These are phyloP conservation scores for Sporothrix pallida DNA, from an alignment of 2,329 filamentous ascomycete genomes.

Conservation along the genomic window DNA sequence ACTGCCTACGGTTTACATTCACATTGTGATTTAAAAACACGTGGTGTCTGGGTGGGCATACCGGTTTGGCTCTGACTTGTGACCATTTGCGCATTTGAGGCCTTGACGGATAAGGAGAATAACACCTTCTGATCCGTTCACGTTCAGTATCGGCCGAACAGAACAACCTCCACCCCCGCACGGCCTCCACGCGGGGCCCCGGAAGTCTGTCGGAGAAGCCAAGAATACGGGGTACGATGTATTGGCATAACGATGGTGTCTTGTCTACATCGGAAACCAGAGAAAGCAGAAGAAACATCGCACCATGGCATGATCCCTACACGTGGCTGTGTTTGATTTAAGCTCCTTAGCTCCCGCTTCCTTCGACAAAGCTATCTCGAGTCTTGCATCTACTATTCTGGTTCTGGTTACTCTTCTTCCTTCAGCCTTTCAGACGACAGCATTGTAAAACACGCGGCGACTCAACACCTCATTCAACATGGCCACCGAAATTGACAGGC, in stretches of 20 bases:
- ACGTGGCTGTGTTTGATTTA: neutral
- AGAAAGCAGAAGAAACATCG: too few species aligned
- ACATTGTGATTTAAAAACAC: too few species aligned
- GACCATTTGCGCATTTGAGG: too few species aligned
- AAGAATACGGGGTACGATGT: too few species aligned
- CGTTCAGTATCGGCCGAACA: too few species aligned
- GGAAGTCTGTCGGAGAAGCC: neutral
- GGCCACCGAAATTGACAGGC: neutral
- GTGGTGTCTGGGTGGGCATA: too few species aligned
- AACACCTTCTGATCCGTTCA: too few species aligned
- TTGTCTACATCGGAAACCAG: neutral
- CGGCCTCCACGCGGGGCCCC: neutral
- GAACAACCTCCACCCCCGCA: neutral
- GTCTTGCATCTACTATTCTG: neutral
- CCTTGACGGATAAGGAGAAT: too few species aligned
- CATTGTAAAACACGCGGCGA: neutral
- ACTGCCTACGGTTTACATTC: too few species aligned
- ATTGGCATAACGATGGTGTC: neutral
- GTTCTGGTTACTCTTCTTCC: neutral
- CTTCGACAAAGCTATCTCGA: neutral
- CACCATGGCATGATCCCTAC: neutral
- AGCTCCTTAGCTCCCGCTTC: neutral
- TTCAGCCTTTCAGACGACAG: neutral
- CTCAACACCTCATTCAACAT: neutral
- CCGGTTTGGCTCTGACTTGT: too few species aligned